Evolutionary conservation across 1,284 basidiomycete genomes (phyloP).

Genomic region (Microbotryomycetes sp.): DNA sequence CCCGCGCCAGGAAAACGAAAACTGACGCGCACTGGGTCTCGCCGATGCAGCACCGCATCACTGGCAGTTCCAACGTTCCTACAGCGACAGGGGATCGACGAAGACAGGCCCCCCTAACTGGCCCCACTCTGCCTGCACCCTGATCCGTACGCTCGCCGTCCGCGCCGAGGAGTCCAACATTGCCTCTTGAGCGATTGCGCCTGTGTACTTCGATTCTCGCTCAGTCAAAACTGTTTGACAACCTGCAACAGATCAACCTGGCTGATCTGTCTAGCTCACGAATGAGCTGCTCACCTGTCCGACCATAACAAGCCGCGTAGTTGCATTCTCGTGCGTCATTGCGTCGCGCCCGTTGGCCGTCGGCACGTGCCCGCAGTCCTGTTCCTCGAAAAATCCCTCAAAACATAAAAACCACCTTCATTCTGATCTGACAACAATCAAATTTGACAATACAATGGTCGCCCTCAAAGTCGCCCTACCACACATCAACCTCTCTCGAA

Average conservation of each 20-base stretch:
- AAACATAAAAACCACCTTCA: not conserved
- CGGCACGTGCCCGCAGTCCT: not conserved
- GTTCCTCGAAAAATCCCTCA: not conserved
- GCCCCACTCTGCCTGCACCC: not conserved
- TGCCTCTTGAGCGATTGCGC: no score
- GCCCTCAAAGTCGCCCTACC: conserved; percentile 1
- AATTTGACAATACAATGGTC: not conserved
- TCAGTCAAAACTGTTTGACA: no score
- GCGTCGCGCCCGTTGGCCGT: not conserved
- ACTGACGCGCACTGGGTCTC: not conserved
- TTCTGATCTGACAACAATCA: not conserved
- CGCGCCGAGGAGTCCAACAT: no score
- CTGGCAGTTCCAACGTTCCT: not conserved
- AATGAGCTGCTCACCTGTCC: no score
- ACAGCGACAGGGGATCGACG: not conserved
- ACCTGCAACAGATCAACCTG: no score
- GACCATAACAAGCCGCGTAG: no score
- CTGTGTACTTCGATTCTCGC: no score
- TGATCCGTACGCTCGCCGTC: not conserved
- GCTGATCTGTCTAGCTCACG: no score
- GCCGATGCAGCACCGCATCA: not conserved
- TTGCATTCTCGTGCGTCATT: not conserved
- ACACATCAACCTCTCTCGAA: conserved; percentile 1
- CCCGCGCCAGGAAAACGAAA: not conserved
- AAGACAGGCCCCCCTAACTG: not conserved